Conservation (phyloP, 2,329 filamentous ascomycete species). For the Fusarium foetens region DNA sequence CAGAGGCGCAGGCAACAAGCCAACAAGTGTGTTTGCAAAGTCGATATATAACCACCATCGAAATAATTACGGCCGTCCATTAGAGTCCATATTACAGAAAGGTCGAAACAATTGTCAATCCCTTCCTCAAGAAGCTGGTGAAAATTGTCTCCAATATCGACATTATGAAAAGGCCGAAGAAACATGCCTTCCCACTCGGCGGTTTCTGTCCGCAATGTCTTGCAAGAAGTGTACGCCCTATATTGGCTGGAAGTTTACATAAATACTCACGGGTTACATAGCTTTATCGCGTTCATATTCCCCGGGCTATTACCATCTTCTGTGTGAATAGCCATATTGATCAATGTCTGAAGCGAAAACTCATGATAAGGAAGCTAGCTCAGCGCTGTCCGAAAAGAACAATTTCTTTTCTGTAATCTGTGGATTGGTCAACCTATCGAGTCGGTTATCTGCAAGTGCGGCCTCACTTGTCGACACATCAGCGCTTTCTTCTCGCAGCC, state of each 20-base stretch:
- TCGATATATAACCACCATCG: not conserved
- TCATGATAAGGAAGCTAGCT: not conserved
- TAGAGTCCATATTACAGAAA: not conserved
- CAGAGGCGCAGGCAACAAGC: not conserved
- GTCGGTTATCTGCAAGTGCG: not conserved
- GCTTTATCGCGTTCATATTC: not conserved
- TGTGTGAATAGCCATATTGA: not conserved
- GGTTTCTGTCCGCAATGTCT: not conserved
- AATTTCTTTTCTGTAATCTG: not conserved
- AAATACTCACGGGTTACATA: not conserved
- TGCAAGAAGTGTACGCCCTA: not conserved
- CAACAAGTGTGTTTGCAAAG: not conserved
- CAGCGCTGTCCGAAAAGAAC: not conserved
- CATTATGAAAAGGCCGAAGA: not conserved
- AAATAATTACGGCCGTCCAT: not conserved
- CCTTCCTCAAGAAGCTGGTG: not conserved
- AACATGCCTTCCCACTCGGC: not conserved
- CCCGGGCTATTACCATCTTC: not conserved
- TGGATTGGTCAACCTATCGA: not conserved
- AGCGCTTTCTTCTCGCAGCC: not conserved
- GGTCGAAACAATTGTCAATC: not conserved
- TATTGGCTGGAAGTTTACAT: not conserved
- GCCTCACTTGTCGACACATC: not conserved
- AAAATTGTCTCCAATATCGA: not conserved
- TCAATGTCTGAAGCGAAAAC: not conserved